Evolutionary conservation across 768 basidiomycete species (phyloP).

Genomic region (Termitomyces sp.): DNA sequence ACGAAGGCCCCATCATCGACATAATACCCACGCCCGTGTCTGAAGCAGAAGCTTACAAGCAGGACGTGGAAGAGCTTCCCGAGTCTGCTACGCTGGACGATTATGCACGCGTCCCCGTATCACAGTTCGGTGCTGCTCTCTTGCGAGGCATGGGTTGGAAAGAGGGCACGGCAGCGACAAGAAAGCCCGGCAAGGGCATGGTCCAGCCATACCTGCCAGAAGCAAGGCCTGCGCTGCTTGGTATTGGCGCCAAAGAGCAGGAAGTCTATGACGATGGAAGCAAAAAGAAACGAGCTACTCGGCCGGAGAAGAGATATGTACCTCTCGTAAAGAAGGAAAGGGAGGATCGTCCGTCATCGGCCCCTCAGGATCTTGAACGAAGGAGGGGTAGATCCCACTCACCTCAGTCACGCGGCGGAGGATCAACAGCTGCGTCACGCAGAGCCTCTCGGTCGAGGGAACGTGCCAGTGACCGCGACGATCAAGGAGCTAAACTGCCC

Average conservation of each 20-base stretch:
- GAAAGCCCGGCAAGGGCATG: conserved; percentile 55
- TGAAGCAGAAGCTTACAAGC: conserved; percentile 79
- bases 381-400: conserved; percentile 32
- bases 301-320: conserved; percentile 73
- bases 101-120: conserved; percentile 87
- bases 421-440: conserved; percentile 40
- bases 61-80: conserved; percentile 80
- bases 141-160: conserved; percentile 98
- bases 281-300: conserved; percentile 41
- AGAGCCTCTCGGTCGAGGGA: conserved; percentile 50
- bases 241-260: conserved; percentile 90
- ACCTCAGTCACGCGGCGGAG: conserved; percentile 24
- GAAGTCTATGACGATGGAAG: conserved; percentile 69
- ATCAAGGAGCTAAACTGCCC: conserved; percentile 19
- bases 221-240: conserved; percentile 80
- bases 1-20: conserved; percentile 43
- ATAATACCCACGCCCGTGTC: conserved; percentile 62
- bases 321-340: conserved; percentile 75
- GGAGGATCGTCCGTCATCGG: conserved; percentile 25
- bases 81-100: conserved; percentile 74
- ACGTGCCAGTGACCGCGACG: conserved; percentile 26
- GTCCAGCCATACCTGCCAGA: conserved; percentile 79
- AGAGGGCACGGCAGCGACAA: conserved; percentile 67
- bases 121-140: conserved; percentile 90
- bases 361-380: conserved; percentile 9